Conservation (phyloP, 2,329 filamentous ascomycete genomes). For the Colletotrichum spinosum region DNA sequence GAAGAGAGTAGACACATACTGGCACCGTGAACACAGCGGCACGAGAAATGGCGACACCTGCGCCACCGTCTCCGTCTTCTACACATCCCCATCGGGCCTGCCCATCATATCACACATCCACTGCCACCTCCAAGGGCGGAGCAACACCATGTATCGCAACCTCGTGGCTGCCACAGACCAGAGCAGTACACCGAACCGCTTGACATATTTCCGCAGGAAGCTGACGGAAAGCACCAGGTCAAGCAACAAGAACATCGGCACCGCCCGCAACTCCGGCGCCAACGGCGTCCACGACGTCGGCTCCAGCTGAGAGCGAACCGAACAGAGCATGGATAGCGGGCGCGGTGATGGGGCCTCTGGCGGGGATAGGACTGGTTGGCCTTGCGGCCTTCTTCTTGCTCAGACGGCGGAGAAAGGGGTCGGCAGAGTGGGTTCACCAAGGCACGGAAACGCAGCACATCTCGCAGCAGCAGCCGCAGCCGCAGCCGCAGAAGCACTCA, state of each 20-base stretch:
- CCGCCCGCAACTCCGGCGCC: neutral
- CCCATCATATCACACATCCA: slow-evolving; percentile 9
- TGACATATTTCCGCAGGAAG: neutral
- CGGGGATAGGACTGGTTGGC: neutral
- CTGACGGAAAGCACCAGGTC: neutral
- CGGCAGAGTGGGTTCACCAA: neutral
- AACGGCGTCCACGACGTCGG: neutral
- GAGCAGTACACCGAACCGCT: neutral
- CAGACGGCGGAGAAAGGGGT: slow-evolving; percentile 10
- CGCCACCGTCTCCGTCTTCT: slow-evolving; percentile 3
- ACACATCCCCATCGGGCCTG: neutral
- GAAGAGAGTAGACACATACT: neutral
- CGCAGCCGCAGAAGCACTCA: neutral
- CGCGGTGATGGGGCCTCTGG: slow-evolving; percentile 2
- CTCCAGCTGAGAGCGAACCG: neutral
- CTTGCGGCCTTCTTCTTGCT: slow-evolving; percentile 1
- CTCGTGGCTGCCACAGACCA: neutral
- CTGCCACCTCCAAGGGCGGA: slow-evolving; percentile 2
- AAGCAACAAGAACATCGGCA: neutral
- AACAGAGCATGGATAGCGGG: slow-evolving; percentile 20
- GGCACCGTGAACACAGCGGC: slow-evolving; percentile 1
- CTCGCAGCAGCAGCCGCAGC: neutral
- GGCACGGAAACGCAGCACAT: neutral
- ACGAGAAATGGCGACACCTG: neutral
- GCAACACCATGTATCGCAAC: slow-evolving; percentile 4